Percentiles rank a stretch among this genome's conserved stretches.
These are phyloP conservation scores for Saccharum hybrid DNA, from an alignment of 202 grass and related monocot species.

Conservation along the genomic window DNA sequence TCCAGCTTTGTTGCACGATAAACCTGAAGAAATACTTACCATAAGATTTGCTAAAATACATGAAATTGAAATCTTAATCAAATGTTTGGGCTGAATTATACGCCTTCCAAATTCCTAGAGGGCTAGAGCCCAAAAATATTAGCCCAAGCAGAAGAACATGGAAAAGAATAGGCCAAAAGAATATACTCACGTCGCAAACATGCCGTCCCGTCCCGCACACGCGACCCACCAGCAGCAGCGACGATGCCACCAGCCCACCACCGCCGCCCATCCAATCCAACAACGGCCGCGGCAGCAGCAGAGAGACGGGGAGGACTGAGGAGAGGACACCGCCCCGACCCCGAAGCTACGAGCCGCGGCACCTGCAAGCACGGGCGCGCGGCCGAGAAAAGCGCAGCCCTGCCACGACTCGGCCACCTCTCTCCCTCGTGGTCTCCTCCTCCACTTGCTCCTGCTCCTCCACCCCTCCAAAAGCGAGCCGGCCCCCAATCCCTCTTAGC, in stretches of 20 bases:
- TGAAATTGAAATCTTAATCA: not conserved
- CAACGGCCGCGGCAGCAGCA: slow-evolving; percentile 24
- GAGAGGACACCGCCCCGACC: not conserved
- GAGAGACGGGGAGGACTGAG: not conserved
- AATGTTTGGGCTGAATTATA: not conserved
- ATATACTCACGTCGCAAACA: not conserved
- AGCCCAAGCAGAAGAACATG: not conserved
- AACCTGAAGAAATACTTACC: not conserved
- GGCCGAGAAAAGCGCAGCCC: slow-evolving; percentile 46
- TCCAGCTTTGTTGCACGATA: no score
- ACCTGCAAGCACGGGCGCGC: slow-evolving; percentile 11
- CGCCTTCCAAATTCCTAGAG: not conserved
- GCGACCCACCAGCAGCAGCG: slow-evolving; percentile 24
- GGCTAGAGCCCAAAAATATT: not conserved
- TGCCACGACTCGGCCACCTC: slow-evolving; percentile 28
- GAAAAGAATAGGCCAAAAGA: not conserved
- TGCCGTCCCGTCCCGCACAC: slow-evolving; percentile 20
- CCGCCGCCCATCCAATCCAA: slow-evolving; percentile 5
- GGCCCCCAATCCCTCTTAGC: slow-evolving; percentile 9
- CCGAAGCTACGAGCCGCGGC: not conserved
- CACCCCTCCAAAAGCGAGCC: not conserved
- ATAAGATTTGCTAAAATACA: not conserved
- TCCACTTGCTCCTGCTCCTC: slow-evolving; percentile 22
- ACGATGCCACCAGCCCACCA: not conserved
- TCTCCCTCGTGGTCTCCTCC: slow-evolving; percentile 22